These are phyloP conservation scores for Sphagnum tenellum DNA, from an alignment of 225 moss, liverwort and hornwort genomes.

Conservation along the genomic window DNA sequence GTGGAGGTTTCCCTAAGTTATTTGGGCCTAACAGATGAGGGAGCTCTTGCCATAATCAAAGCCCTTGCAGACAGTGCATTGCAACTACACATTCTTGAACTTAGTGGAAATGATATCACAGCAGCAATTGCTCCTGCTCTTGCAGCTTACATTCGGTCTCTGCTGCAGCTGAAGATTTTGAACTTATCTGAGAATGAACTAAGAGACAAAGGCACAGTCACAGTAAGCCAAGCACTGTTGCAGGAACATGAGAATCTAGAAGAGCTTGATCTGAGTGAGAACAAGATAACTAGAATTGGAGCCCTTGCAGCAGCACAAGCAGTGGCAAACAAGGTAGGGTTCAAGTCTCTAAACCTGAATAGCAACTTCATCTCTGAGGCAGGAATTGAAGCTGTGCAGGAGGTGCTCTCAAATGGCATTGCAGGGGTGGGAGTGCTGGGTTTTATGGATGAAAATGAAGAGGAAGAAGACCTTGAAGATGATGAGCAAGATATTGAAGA, in stretches of 20 bases:
- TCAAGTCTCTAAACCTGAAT: constrained; percentile 19
- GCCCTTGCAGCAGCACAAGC: constrained; percentile 21
- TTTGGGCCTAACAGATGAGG: constrained; percentile 30
- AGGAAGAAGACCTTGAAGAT: constrained; percentile 8
- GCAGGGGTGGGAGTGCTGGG: constrained; percentile 9
- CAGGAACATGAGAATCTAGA: constrained; percentile 11
- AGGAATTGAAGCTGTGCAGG: constrained; percentile 20
- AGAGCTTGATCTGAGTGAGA: constrained; percentile 29
- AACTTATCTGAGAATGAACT: constrained; percentile 40
- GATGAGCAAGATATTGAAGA: constrained; percentile 7
- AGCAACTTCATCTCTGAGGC: constrained; percentile 28
- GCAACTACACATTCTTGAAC: constrained; percentile 29
- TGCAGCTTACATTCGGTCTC: constrained; percentile 21
- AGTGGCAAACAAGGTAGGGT: constrained; percentile 8
- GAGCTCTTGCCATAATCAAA: constrained; percentile 19
- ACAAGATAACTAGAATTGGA: constrained; percentile 20
- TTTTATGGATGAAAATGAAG: constrained; percentile 34
- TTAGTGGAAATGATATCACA: constrained; percentile 39
- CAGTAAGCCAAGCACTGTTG: constrained; percentile 21
- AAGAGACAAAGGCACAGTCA: constrained; percentile 25
- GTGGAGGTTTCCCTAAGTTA: constrained; percentile 33
- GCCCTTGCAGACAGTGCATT: constrained; percentile 24
- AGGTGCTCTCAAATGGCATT: constrained; percentile 15
- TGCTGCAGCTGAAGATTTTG: constrained; percentile 16
- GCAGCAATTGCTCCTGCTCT: constrained; percentile 17